phyloP scores from a whole-genome alignment of 1,284 basidiomycete genomes.

The Sporisorium graminicola region DNA sequence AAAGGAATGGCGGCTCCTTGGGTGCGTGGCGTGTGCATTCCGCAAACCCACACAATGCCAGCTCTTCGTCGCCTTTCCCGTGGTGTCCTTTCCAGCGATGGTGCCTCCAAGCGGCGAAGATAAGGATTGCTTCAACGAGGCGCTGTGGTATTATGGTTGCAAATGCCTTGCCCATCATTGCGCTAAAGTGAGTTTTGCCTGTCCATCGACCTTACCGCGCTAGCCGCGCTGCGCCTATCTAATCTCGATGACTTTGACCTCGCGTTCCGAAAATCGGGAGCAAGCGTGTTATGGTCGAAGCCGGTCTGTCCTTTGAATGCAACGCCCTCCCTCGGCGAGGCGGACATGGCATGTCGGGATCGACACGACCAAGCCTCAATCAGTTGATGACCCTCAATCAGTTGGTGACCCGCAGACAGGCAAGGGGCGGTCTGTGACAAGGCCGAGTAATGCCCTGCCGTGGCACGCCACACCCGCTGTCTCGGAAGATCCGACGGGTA shows the following conservation, averaged over 20 bases:
- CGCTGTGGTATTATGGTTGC: no score
- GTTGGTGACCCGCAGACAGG: neutral
- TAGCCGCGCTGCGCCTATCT: neutral
- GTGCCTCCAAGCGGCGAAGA: neutral
- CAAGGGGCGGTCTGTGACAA: neutral
- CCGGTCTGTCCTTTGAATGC: neutral
- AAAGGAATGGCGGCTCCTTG: neutral
- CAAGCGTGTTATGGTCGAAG: neutral
- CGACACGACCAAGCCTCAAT: neutral
- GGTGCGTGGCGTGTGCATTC: neutral
- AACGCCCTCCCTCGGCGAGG: neutral
- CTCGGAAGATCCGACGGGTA: neutral
- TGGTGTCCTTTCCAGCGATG: no score
- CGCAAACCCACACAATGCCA: neutral
- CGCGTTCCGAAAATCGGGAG: neutral
- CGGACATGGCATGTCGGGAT: neutral
- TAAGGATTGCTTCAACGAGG: neutral
- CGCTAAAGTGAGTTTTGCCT: no score
- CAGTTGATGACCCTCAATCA: no score
- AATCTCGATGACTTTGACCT: conserved; percentile 1
- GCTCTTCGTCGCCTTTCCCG: no score
- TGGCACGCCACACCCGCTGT: neutral
- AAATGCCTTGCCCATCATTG: no score
- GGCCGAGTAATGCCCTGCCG: neutral
- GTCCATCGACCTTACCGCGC: neutral